These are phyloP conservation scores for Boletellus ananiceps DNA, from an alignment of 768 basidiomycete species.

Conservation along the genomic window DNA sequence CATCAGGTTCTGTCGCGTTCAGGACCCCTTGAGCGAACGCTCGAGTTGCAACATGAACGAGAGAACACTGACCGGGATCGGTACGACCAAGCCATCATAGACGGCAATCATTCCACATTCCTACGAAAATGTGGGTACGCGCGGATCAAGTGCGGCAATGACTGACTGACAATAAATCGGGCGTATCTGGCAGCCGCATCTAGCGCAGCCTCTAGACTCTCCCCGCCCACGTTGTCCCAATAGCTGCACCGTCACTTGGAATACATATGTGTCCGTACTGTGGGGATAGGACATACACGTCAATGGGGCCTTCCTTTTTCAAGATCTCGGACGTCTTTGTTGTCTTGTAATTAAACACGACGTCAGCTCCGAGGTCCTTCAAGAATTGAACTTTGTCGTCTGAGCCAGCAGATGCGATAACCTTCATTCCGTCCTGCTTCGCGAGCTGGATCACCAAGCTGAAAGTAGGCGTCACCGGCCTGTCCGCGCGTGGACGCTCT, in stretches of 20 bases:
- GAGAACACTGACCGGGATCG: background rate
- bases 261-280: background rate
- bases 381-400: slow-evolving; percentile 70
- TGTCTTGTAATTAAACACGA: slow-evolving; percentile 74
- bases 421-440: slow-evolving; percentile 51
- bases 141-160: background rate
- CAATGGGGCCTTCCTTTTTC: slow-evolving; percentile 50
- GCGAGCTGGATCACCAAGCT: slow-evolving; percentile 50
- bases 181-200: slow-evolving; percentile 40
- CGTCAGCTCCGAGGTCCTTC: slow-evolving; percentile 59
- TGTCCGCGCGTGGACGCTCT: background rate
- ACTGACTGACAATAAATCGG: slow-evolving; percentile 41
- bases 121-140: slow-evolving; percentile 2
- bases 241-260: slow-evolving; percentile 5
- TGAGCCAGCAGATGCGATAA: slow-evolving; percentile 66
- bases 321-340: slow-evolving; percentile 48
- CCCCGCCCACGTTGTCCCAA: slow-evolving; percentile 55
- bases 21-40: background rate
- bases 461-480: background rate
- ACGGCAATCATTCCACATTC: slow-evolving; percentile 31
- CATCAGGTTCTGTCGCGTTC: background rate
- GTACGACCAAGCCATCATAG: background rate
- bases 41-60: background rate
- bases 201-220: slow-evolving; percentile 53
- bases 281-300: slow-evolving; percentile 35